phyloP scores from a whole-genome alignment of 257 asterid genomes.

The Solanum megistacrolobum region DNA sequence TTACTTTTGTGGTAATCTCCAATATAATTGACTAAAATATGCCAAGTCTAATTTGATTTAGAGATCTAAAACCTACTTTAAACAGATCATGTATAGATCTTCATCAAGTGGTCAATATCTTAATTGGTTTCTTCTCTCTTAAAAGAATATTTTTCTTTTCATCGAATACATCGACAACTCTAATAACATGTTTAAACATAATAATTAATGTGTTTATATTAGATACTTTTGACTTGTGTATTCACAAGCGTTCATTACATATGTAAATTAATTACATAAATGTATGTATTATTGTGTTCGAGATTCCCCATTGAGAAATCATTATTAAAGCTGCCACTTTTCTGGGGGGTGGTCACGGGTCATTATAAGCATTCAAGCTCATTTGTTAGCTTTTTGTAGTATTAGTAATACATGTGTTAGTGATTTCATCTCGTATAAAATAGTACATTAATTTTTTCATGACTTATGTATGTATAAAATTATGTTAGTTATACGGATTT shows the following conservation, averaged over 20 bases:
- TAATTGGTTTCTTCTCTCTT: neutral
- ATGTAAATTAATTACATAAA: too few relatives aligned
- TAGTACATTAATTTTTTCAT: fast-evolving
- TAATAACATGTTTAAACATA: too few relatives aligned
- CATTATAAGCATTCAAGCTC: neutral
- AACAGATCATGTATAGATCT: neutral
- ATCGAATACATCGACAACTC: fast-evolving
- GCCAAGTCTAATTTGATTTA: neutral
- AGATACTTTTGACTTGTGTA: too few relatives aligned
- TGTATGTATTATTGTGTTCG: too few relatives aligned
- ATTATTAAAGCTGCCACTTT: neutral
- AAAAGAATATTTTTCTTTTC: neutral
- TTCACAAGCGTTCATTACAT: too few relatives aligned
- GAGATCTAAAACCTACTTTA: neutral
- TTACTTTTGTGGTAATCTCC: too few relatives aligned
- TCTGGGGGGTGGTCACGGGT: neutral
- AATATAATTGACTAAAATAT: too few relatives aligned
- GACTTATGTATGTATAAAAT: neutral
- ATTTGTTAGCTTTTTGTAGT: neutral
- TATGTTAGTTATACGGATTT: too few relatives aligned
- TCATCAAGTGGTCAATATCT: neutral
- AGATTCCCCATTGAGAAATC: neutral
- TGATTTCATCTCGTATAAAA: neutral
- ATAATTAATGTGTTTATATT: too few relatives aligned
- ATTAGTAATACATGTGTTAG: neutral